Base-by-base conservation (phyloP, 768 basidiomycete species). In the Cystobasidium onofrii region DNA sequence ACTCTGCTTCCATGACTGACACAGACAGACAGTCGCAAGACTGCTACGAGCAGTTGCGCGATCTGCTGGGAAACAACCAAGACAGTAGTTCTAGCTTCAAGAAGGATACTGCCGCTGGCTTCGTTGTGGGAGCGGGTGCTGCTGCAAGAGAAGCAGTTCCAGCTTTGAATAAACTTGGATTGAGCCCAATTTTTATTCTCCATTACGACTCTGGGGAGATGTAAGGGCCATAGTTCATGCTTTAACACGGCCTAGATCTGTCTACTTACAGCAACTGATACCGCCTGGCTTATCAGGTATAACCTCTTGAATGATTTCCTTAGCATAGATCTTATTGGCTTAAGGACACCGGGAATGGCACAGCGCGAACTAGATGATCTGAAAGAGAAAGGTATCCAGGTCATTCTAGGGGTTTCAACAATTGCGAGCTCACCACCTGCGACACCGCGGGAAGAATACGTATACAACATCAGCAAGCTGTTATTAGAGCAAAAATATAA, bases 141-240 rank as follows among this genome's bases (percentile, higher is more conserved):
- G 50, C 29, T 7, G 65, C 65, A 1, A 27, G 46, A 52, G 39
- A 25, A 23, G 46, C 65, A 3, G 25, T 67, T 15, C 43, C 27
- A 3, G 65, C 65, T 9, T 41, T 46, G 13, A 3, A 52, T 17
- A 67, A 67, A 44, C 44, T 67, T 29, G 65, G 65, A 4, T 17
- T 67, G 36, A 50, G 43, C 29, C 65, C 50, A 15, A 52, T 67
- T 13, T 67, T 67, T 23, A 17, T 67, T 4, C 23, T 67, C 10
- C 29, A 44, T 29, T 50, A 50, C 41, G 73, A 15, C 29, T 44
- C 36, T 52, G 36, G 52, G 73, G 73, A 69, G 76, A 76, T 17
- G 77, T 74, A 18, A 73, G 61, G 61, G 1, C 17, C 25, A 41
- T 64, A 31, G 29, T 25, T 41, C 29, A 9, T 18, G 17, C 2